Conservation (phyloP, 495 filamentous ascomycete species). For the Aspergillus avenaceus region DNA sequence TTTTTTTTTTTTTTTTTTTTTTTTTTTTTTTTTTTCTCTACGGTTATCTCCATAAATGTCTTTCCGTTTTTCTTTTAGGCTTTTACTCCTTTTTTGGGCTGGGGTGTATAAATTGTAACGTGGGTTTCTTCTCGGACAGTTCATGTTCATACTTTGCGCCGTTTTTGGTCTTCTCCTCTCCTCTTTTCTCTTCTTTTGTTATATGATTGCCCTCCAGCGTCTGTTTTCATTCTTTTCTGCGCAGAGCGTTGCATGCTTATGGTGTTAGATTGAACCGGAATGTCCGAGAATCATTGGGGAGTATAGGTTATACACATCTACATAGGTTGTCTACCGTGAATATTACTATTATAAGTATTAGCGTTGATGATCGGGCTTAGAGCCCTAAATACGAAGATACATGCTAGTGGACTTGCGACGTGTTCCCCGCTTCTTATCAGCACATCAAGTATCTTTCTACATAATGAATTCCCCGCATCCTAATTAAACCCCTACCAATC, state of each 20-base stretch:
- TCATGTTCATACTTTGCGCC: not conserved
- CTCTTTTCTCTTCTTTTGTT: slow-evolving; percentile 5
- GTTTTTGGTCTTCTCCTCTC: not conserved
- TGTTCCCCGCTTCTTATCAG: not conserved
- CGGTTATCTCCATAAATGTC: too few relatives aligned
- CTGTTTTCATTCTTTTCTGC: too few relatives aligned
- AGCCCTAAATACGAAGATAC: not conserved
- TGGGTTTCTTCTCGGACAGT: not conserved
- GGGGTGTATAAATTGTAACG: slow-evolving; percentile 5
- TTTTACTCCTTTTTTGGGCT: slow-evolving; percentile 1
- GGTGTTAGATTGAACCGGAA: slow-evolving; percentile 38
- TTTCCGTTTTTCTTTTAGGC: too few relatives aligned
- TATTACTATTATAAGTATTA: not conserved
- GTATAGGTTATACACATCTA: slow-evolving; percentile 30
- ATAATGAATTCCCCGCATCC: not conserved
- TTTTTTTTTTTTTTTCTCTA: not conserved
- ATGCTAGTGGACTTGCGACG: too few relatives aligned
- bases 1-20: not conserved
- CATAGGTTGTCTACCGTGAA: not conserved
- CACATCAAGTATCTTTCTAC: not conserved
- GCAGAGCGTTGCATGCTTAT: slow-evolving; percentile 37
- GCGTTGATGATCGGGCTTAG: not conserved
- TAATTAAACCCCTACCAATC: not conserved
- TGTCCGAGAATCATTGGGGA: slow-evolving; percentile 19
- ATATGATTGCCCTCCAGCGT: too few relatives aligned